phyloP scores from a whole-genome alignment of 768 basidiomycete species.

The Tylopilus vinaceipallidus region DNA sequence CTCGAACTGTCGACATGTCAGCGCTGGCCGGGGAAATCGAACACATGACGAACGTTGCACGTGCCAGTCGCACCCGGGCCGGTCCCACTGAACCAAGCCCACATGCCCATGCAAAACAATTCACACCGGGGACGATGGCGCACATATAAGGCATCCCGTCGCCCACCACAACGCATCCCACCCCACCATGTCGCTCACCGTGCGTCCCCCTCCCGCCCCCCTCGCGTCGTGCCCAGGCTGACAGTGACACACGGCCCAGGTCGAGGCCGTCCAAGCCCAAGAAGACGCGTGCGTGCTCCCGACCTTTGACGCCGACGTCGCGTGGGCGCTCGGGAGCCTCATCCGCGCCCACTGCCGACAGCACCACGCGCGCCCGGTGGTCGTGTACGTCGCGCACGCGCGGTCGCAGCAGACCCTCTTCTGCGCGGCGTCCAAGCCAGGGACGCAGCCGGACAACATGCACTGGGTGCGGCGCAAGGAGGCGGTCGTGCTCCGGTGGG shows the following conservation, averaged over 20 bases:
- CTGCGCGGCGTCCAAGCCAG: constrained; percentile 26
- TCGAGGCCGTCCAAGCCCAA: constrained; percentile 21
- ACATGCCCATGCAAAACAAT: no score
- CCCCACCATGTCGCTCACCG: constrained; percentile 14
- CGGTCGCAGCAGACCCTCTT: constrained; percentile 32
- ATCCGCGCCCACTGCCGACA: constrained; percentile 23
- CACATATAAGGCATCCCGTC: no score
- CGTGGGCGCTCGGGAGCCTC: constrained; percentile 32
- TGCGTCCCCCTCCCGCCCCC: not conserved
- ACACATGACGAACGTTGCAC: no score
- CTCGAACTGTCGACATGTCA: no score
- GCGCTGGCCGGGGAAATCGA: no score
- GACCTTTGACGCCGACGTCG: constrained; percentile 31
- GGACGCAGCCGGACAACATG: constrained; percentile 33
- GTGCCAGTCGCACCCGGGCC: no score
- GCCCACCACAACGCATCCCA: no score
- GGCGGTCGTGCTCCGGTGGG: constrained; percentile 31
- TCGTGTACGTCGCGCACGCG: constrained; percentile 31
- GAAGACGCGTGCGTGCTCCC: constrained; percentile 28
- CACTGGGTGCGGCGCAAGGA: constrained; percentile 36
- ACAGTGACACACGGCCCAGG: constrained; percentile 6
- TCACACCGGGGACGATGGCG: no score
- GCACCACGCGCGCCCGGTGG: constrained; percentile 19
- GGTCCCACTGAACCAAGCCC: no score
- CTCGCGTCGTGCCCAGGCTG: no score